These are phyloP conservation scores for Yueomyces sp. DNA, from an alignment of 805 yeast genomes.

Conservation along the genomic window DNA sequence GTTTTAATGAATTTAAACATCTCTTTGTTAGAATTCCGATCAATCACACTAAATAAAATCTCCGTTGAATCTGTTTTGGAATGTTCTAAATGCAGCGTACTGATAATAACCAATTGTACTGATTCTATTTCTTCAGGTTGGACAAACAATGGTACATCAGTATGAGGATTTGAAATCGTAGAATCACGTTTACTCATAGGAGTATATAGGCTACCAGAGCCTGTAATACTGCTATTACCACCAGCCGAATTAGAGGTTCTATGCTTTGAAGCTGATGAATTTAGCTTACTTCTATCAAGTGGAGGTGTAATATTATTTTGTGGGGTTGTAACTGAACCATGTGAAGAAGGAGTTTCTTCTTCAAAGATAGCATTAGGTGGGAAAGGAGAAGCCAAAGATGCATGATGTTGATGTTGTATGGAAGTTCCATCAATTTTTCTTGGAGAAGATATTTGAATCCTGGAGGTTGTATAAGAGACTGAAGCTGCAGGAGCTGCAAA, in stretches of 20 bases:
- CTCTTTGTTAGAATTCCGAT: constrained; percentile 45
- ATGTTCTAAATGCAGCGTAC: constrained; percentile 33
- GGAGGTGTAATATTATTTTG: neutral
- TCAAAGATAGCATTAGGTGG: neutral
- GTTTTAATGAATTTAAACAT: constrained; percentile 65
- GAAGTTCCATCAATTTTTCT: neutral
- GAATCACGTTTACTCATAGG: too few relatives aligned
- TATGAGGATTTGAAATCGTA: too few relatives aligned
- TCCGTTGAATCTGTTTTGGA: constrained; percentile 37
- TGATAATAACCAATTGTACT: constrained; percentile 34
- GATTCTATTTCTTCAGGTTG: constrained; percentile 47
- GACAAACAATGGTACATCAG: constrained; percentile 36
- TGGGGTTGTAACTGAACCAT: neutral
- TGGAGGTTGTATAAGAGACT: constrained; percentile 23
- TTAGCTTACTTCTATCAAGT: too few relatives aligned
- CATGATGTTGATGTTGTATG: neutral
- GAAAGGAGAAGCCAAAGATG: neutral
- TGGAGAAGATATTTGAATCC: constrained; percentile 23
- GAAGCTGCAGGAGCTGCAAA: constrained; percentile 20
- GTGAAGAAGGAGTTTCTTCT: neutral
- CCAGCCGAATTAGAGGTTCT: neutral
- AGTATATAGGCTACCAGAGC: too few relatives aligned
- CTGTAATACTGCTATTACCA: too few relatives aligned
- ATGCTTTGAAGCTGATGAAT: neutral
- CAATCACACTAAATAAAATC: constrained; percentile 49